Base-by-base conservation (phyloP, 768 basidiomycete species). In the Serpula lacrymans region DNA sequence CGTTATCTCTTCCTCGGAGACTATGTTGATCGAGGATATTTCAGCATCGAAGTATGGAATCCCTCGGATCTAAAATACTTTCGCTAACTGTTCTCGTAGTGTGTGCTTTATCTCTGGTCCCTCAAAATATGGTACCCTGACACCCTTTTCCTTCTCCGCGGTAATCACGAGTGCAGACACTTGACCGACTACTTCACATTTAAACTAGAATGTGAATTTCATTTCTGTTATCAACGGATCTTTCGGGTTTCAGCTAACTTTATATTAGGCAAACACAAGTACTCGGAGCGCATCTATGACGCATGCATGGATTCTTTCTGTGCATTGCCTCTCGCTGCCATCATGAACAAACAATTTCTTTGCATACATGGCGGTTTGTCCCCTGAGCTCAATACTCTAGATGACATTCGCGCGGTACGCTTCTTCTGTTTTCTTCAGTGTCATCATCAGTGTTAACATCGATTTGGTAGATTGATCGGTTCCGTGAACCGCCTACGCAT, bases 71-170 rank as follows among this genome's bases (percentile, higher is more conserved):
- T 9, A 11, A 10, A 21, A 8, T 13, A 29, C n/a, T 27, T 34
- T 7, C 1, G 16, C 35, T 50, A 25, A 63, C 23, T 13, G 18
- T 27, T 13, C 30, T 25, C 2, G 0, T 35, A 98, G 94, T 98
- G 95, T 60, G 95, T 98, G 14, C 70, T 98, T 33, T 99, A 99
- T 63, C 76, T 99, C 21, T 99, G 94, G 94, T 79, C 92, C 2
- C 74, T 99, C 63, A 99, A 99, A 72, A 97, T 99, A 62, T 97
- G 95, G 93, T 98, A 97, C 64, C 96, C 96, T 37, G 83, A 94
- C 52, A 96, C 94, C 20, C 73, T 98, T 26, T 97, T 95, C 75
- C 78, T 99, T 28, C 77, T 99, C 25, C 89, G 96, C 36, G 96
- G 96, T 35, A 99, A 99, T 56, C 96, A 99, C 64, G 96, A 99